Percentiles rank a stretch among this genome's conserved stretches.
Conservation (phyloP, 768 basidiomycete genomes). For the Podaxis sp. region DNA sequence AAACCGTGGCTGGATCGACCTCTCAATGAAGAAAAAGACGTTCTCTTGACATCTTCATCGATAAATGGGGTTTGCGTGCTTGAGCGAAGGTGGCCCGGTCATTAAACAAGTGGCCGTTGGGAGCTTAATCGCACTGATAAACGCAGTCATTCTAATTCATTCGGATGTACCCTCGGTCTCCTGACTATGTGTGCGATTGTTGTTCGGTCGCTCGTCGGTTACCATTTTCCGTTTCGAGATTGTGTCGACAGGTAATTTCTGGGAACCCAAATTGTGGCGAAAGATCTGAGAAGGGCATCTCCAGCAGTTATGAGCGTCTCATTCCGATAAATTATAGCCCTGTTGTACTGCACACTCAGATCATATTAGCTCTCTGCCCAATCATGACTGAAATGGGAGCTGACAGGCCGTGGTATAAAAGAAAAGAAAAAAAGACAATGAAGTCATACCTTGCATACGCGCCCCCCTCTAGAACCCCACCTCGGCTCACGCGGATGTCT, state of each 20-base stretch:
- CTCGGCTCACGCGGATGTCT: background rate
- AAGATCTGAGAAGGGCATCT: background rate
- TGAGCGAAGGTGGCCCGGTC: background rate
- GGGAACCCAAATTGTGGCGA: background rate
- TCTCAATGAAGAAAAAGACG: background rate
- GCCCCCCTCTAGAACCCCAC: background rate
- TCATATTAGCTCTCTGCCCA: background rate
- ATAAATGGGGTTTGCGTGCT: background rate
- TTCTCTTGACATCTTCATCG: background rate
- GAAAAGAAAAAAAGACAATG: background rate
- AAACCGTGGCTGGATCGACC: background rate
- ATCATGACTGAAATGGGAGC: background rate
- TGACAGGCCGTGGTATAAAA: background rate
- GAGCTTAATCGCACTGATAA: background rate
- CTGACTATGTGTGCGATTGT: slow-evolving; percentile 1
- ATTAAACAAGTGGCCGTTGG: background rate
- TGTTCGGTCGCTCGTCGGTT: background rate
- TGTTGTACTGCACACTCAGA: background rate
- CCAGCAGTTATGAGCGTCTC: background rate
- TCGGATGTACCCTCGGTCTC: background rate
- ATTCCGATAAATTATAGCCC: background rate
- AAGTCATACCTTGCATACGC: background rate
- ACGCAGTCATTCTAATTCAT: background rate
- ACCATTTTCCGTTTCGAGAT: background rate
- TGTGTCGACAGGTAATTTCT: background rate